Evolutionary conservation across 2,329 filamentous ascomycete species (phyloP), one percentile per base, ranked within the genome.

Genomic region (Beauveria scarabaeidicola): DNA sequence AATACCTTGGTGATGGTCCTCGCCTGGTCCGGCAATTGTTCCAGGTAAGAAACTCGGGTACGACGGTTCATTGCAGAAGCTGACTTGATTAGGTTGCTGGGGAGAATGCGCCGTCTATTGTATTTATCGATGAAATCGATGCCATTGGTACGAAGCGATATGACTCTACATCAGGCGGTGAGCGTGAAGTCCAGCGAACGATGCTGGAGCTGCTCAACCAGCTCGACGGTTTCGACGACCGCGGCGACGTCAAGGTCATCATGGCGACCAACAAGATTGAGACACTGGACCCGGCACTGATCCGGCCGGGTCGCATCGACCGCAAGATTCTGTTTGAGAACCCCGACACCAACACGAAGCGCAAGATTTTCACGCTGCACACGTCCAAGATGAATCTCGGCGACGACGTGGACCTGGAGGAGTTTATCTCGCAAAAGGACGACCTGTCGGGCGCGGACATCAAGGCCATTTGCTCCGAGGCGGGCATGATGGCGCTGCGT

Each of bases 221-320:
- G 78, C 86, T 99, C 9, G 94, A 99, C 72, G 94, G 94, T 69
- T 99, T 99, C 77, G 94, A 99, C 71, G 95, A 99, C 74, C 90
- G 94, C 62, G 95, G 94, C 67, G 94, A 99, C 72, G 93, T 99
- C 75, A 99, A 99, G 81, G 94, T 99, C 63, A 93, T 99, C 74
- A 97, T 99, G 92, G 95, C 94, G 13, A 99, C 94, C 66, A 99
- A 99, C 86, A 99, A 99, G 84, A 99, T 99, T 66, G 95, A 99
- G 67, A 96, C 91, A 4, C 82, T 99, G 29, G 95, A 99, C 70
- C 94, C 94, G 59, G 94, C 94, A 19, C 81, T 99, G 66, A 99
- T 99, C 71, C 88, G 94, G 66, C 94, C 94, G 48, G 94, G 94
- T 64, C 92, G 94, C 82, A 99, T 99, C 74, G 94, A 99, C 75